Evolutionary conservation across 2,329 filamentous ascomycete genomes (phyloP).

Genomic region (Penicillium hesseltinei): DNA sequence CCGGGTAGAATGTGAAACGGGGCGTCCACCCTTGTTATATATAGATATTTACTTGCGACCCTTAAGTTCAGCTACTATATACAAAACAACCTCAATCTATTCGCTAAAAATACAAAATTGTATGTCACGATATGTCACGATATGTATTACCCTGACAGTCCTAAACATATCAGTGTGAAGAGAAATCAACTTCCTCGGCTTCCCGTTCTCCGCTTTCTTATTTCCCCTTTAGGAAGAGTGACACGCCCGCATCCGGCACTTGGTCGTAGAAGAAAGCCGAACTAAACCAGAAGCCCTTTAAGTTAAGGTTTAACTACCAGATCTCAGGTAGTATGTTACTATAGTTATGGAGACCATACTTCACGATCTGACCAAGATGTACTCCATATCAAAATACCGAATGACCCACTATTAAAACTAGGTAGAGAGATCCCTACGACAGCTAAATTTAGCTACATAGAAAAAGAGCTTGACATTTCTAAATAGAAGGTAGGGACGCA

Average conservation of each 20-base stretch:
- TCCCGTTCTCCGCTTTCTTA: background rate
- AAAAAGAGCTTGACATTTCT: background rate
- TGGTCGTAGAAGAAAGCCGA: background rate
- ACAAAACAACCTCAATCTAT: background rate
- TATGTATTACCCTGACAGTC: no score
- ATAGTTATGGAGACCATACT: background rate
- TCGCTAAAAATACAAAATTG: background rate
- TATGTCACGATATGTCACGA: background rate
- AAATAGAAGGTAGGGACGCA: background rate
- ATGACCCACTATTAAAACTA: background rate
- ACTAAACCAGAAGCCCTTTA: background rate
- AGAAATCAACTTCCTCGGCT: background rate
- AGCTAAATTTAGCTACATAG: background rate
- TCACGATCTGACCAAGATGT: background rate
- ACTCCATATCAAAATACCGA: background rate
- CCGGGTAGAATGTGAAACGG: no score
- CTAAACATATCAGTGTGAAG: background rate
- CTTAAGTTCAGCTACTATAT: background rate
- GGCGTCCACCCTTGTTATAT: background rate
- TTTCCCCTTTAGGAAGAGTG: background rate
- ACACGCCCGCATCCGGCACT: background rate
- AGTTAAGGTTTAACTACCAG: background rate
- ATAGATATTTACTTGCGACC: background rate
- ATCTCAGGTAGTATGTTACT: background rate
- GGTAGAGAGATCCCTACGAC: background rate